These are phyloP conservation scores for Fusarium sulawesiense DNA, from an alignment of 2,329 filamentous ascomycete genomes.

Conservation along the genomic window DNA sequence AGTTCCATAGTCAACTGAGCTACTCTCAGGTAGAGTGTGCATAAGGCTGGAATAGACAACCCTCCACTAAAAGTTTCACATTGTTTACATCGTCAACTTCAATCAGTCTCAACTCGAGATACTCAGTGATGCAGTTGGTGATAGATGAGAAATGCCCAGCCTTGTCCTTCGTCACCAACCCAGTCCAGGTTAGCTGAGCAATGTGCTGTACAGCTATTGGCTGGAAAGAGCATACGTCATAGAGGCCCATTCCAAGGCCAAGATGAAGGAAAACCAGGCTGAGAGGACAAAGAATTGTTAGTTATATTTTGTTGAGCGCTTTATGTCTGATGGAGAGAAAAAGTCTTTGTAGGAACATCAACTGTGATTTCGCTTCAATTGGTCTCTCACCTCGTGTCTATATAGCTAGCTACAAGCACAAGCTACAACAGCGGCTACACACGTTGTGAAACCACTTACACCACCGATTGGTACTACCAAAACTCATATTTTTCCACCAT, in stretches of 20 bases:
- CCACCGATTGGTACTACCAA: slow-evolving; percentile 6
- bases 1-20: slow-evolving; percentile 8
- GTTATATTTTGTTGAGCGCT: slow-evolving; percentile 13
- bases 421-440: slow-evolving; percentile 3
- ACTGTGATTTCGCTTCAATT: neutral
- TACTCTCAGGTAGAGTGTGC: neutral
- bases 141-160: slow-evolving; percentile 23
- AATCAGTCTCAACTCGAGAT: neutral
- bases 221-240: slow-evolving; percentile 34
- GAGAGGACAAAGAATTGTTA: slow-evolving; percentile 14
- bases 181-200: slow-evolving; percentile 15
- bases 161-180: slow-evolving; percentile 24
- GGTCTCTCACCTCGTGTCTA: neutral
- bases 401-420: slow-evolving; percentile 12
- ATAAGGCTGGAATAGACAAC: slow-evolving; percentile 10
- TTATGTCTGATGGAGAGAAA: neutral
- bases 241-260: slow-evolving; percentile 38
- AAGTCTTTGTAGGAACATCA: neutral
- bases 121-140: neutral
- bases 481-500: slow-evolving; percentile 23
- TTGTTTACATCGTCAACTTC: neutral
- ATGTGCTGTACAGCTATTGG: slow-evolving; percentile 39
- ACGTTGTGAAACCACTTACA: slow-evolving; percentile 25
- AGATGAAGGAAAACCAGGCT: slow-evolving; percentile 29
- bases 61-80: slow-evolving; percentile 5